Conservation (phyloP, 352 stramenopile genomes). For the Pythium guiyangense region DNA sequence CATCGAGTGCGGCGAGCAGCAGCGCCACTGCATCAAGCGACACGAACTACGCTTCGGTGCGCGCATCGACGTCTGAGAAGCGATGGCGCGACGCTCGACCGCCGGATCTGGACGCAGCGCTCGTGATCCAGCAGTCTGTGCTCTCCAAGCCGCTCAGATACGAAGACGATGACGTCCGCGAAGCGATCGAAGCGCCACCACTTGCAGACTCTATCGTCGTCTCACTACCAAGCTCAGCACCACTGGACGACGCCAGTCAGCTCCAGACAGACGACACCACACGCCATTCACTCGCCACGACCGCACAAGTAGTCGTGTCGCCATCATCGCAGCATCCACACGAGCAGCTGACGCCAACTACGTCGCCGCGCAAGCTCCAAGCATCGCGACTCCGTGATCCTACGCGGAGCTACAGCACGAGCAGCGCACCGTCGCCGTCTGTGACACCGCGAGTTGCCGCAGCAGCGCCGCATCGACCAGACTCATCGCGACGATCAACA, state of each 20-base stretch:
- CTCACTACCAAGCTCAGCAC: neutral
- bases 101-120: conserved; percentile 9
- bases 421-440: no score
- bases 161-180: conserved; percentile 9
- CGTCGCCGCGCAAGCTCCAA: conserved; percentile 7
- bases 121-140: conserved; percentile 26
- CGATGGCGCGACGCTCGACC: neutral
- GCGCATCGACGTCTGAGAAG: neutral
- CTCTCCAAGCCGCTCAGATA: conserved; percentile 20
- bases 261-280: no score
- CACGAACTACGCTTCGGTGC: neutral
- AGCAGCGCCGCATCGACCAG: conserved; percentile 2
- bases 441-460: no score
- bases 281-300: no score
- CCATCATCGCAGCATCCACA: no score
- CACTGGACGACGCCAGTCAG: no score
- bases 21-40: no score
- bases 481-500: neutral
- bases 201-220: neutral
- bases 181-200: no score
- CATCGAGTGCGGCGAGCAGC: no score
- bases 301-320: no score
- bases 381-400: neutral
- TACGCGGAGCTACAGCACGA: no score
- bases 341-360: no score